Conservation (phyloP, 306 rosid genomes). For the Malus orientalis region DNA sequence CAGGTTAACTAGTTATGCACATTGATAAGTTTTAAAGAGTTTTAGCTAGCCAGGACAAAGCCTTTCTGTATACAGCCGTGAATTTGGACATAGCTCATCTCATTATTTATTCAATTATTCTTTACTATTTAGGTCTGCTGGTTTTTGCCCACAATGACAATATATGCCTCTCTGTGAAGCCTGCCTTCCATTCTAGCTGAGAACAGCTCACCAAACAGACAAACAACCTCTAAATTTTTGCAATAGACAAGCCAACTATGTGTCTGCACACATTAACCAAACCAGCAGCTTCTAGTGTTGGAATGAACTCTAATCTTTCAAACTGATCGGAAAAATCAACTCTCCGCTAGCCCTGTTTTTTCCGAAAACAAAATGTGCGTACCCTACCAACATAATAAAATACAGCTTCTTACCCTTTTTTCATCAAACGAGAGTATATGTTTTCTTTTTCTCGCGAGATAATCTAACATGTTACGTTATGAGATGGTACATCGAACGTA, state of each 20-base stretch:
- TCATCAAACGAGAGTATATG: background rate
- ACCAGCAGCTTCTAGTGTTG: background rate
- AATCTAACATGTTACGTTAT: background rate
- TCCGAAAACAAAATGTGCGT: background rate
- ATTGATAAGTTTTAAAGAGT: no score
- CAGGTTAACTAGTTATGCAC: no score
- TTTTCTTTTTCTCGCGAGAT: background rate
- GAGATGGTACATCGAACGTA: background rate
- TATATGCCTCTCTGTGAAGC: no score
- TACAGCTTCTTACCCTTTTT: background rate
- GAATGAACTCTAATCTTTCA: background rate
- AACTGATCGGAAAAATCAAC: no score
- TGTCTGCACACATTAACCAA: background rate
- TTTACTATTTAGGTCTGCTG: no score
- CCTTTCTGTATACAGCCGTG: no score
- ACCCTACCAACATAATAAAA: background rate
- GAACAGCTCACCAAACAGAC: no score
- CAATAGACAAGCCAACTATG: background rate
- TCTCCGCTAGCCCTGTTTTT: background rate
- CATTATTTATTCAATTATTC: no score
- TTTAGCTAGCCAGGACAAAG: no score
- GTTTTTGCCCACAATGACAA: no score
- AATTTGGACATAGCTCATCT: no score
- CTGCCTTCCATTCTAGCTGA: no score
- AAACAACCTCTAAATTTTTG: background rate